A percentile compares a stretch with the other conserved stretches of the same genome.
Evolutionary conservation across 257 asterid species (phyloP).

Genomic region (Osmanthus fragrans): DNA sequence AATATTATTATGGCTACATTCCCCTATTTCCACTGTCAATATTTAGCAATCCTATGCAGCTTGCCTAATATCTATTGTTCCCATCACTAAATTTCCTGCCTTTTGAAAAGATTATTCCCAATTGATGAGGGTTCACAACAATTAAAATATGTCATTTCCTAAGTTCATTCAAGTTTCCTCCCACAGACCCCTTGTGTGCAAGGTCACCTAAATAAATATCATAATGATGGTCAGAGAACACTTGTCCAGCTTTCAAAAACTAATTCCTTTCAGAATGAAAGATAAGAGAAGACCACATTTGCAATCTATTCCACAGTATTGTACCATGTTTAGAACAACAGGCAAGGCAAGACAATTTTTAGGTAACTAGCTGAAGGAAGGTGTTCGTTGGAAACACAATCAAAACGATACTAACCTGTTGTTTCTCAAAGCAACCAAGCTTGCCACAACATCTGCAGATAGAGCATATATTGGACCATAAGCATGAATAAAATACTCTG

Average conservation of each 20-base stretch:
- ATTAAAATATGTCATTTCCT: neutral
- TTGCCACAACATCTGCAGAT: conserved; percentile 90
- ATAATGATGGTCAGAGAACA: neutral
- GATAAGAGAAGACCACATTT: neutral
- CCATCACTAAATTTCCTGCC: neutral
- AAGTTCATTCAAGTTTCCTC: neutral
- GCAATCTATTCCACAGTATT: neutral
- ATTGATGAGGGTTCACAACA: neutral
- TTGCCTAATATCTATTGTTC: neutral
- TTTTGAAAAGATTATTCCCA: neutral
- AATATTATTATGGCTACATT: too few relatives aligned
- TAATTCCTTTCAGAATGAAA: neutral
- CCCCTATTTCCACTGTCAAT: too few relatives aligned
- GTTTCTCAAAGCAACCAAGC: conserved; percentile 86
- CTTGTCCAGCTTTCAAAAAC: neutral
- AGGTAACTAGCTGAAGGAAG: neutral
- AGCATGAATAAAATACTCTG: conserved; percentile 94
- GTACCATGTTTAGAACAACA: neutral
- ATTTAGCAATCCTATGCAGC: too few relatives aligned
- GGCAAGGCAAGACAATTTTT: neutral
- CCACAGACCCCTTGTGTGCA: neutral
- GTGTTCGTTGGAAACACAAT: neutral
- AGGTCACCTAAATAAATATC: neutral
- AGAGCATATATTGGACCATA: conserved; percentile 98
- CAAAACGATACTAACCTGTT: conserved; percentile 66